Conservation (phyloP, 495 filamentous ascomycete species). For the Xylaria scruposa region DNA sequence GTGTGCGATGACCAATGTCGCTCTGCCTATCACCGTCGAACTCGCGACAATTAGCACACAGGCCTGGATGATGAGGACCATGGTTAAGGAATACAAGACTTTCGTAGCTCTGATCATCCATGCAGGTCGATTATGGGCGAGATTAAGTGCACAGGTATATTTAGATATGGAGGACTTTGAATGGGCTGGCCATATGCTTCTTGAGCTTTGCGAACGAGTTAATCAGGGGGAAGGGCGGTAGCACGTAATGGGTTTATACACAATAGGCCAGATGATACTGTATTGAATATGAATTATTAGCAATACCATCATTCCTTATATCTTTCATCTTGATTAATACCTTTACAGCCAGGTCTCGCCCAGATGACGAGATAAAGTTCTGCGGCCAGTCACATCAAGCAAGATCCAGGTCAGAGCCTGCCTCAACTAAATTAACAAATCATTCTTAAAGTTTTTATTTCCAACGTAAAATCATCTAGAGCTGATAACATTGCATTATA, state of each 20-base stretch:
- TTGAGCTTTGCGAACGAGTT: conserved; percentile 66
- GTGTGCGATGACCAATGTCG: conserved; percentile 70
- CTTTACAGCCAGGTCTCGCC: background rate
- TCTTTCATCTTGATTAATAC: no score
- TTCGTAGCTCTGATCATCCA: conserved; percentile 71
- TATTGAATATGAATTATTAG: background rate
- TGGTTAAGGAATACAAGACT: conserved; percentile 69
- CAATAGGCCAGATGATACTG: background rate
- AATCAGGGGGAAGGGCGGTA: conserved; percentile 52
- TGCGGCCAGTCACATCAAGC: background rate
- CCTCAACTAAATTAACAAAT: background rate
- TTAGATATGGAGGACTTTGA: conserved; percentile 79
- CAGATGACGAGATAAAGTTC: background rate
- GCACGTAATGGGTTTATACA: no score
- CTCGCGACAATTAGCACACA: conserved; percentile 45
- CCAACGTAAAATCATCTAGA: no score
- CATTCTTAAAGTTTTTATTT: no score
- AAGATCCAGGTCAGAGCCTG: background rate
- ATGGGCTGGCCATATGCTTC: conserved; percentile 67
- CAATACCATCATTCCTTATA: background rate
- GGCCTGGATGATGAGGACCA: conserved; percentile 62
- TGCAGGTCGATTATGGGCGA: conserved; percentile 66
- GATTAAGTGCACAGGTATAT: conserved; percentile 82
- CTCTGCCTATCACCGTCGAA: conserved; percentile 66
- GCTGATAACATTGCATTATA: background rate